These are phyloP conservation scores for Pseudomicrostroma phylloplanum DNA, from an alignment of 1,284 basidiomycete genomes.

Conservation along the genomic window DNA sequence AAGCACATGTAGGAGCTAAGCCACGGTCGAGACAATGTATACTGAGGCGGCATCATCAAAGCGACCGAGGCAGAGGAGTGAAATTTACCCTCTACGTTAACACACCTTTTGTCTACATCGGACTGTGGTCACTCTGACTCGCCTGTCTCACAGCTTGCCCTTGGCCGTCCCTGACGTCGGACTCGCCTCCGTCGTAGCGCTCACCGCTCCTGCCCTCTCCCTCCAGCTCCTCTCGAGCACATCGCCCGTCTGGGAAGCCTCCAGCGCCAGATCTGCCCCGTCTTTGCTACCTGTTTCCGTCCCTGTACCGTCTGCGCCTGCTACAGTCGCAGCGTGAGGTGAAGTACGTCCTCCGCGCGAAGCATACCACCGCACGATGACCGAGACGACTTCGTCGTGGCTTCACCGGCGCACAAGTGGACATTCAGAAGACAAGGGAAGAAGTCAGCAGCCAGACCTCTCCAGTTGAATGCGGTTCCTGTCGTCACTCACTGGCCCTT, in stretches of 20 bases:
- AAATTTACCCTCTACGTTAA: no score
- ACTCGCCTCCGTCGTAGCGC: no score
- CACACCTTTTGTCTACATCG: no score
- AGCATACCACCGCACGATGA: slow-evolving; percentile 24
- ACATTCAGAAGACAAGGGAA: no score
- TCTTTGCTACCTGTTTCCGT: not conserved
- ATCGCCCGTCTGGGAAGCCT: slow-evolving; percentile 2
- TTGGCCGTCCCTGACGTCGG: not conserved
- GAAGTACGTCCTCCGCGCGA: no score
- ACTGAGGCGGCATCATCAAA: no score
- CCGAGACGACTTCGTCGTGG: slow-evolving; percentile 29
- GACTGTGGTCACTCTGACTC: no score
- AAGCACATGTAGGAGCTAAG: not conserved
- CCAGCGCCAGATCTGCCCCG: not conserved
- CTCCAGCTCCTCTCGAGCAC: slow-evolving; percentile 5
- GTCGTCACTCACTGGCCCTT: slow-evolving; percentile 17
- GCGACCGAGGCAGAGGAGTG: no score
- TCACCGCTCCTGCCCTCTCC: not conserved
- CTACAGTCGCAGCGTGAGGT: no score
- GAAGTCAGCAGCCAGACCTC: no score
- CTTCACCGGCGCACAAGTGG: no score
- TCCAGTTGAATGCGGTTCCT: no score
- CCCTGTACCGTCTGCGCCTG: not conserved
- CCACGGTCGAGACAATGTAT: not conserved
- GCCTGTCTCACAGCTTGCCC: not conserved